Evolutionary conservation across 2,329 filamentous ascomycete species (phyloP), one percentile per base, ranked within the genome.

Genomic region (Botryotinia convoluta): DNA sequence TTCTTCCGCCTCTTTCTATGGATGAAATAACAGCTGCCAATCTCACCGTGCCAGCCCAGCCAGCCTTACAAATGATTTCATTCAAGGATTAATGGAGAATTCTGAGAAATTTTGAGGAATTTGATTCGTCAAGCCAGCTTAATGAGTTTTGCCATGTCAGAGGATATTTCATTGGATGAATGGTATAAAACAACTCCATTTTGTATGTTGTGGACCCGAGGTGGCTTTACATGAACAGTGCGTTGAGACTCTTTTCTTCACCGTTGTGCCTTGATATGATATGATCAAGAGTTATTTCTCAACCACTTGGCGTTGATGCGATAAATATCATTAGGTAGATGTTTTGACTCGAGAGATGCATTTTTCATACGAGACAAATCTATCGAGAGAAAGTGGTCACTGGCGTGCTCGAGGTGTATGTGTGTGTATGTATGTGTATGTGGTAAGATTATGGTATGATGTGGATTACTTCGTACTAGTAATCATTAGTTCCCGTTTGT

Each of bases 61-160:
- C 70, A 54, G 57, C 48, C 62, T 59, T 67, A 67, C 54, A 68
- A 72, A 68, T 68, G 48, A 72, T 67, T 72, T 68, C 60, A 42
- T 57, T 57, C 62, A 35, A 68, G 51, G 70, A 68, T 67, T 48
- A 54, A 29, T 57, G 51, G 51, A 57, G 51, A 29, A 54, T 54
- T 54, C 12, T n/a, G 48, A 16, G 26, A 14, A 35, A n/a, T n/a
- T 67, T 67, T 9, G 35, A 32, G 6, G 32, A 16, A 37, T 45
- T 37, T 72, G 22, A 72, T 72, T 72, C 37, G 70, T 68, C 59
- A 29, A 20, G 48, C 60, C 37, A 51, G 48, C 37, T 67, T 72
- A 67, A 22, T 57, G n/a, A 20, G 54, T 37, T 67, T 68, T 68
- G 70, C 70, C 70, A 72, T 72, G 70, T 72, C 70, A 72, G 70